phyloP scores from a whole-genome alignment of 345 rosid species.

The Syzygium aromaticum region DNA sequence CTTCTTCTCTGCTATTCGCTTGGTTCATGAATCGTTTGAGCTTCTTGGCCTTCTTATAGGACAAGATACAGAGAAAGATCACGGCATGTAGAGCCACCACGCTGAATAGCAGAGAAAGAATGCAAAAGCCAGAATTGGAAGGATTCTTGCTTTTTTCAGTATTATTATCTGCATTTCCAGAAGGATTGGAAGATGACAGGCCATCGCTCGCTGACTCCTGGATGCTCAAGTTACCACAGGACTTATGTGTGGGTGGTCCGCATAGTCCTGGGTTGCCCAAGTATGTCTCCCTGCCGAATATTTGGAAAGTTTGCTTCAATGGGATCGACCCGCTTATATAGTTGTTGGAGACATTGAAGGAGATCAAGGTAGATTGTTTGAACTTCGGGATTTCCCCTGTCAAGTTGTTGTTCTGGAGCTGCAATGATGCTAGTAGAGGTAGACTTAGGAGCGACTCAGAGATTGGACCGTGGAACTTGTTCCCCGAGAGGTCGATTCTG shows the following conservation, averaged over 20 bases:
- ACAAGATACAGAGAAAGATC: conserved; percentile 18
- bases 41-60: conserved; percentile 16
- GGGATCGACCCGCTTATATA: conserved; percentile 30
- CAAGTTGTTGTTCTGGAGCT: conserved; percentile 35
- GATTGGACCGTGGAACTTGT: conserved; percentile 23
- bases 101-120: conserved; percentile 9
- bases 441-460: conserved; percentile 12
- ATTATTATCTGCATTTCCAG: not conserved
- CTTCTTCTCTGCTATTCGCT: not conserved
- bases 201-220: not conserved
- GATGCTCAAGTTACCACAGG: not conserved
- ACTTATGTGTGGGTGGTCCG: conserved; percentile 1
- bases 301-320: conserved; percentile 9
- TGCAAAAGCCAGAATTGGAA: not conserved
- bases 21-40: conserved; percentile 2
- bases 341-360: conserved; percentile 36
- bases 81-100: conserved; percentile 17
- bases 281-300: conserved; percentile 11
- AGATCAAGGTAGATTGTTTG: conserved; percentile 12
- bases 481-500: conserved; percentile 23
- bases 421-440: conserved; percentile 18
- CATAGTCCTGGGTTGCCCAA: conserved; percentile 14
- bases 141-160: not conserved
- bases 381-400: conserved; percentile 27
- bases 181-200: not conserved